Percentiles rank a stretch among this genome's conserved stretches.
Evolutionary conservation across 1,139 yeast species (phyloP).

Genomic region (Debaryomyces robertsiae): DNA sequence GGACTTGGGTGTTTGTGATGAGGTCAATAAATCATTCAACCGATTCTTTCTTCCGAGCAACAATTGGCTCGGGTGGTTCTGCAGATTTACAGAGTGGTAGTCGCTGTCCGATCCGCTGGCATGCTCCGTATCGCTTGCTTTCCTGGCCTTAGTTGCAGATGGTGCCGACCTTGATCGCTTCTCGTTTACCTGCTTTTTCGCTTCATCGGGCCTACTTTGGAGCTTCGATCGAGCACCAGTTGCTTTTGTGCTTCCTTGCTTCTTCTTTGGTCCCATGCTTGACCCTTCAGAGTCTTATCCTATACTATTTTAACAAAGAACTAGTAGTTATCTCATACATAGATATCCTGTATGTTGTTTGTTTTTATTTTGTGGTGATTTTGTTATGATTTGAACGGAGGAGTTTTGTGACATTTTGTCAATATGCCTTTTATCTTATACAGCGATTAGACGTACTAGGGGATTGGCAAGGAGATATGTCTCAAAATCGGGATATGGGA

Average conservation of each 20-base stretch:
- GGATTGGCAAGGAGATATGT: not conserved
- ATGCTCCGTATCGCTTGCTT: conserved; percentile 3
- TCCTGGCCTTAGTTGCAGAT: not conserved
- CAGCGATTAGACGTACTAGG: not conserved
- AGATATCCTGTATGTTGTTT: conserved; percentile 18
- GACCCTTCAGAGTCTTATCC: conserved; percentile 1
- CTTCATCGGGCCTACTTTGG: conserved; percentile 3
- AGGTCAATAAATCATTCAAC: conserved; percentile 29
- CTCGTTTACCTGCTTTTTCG: conserved; percentile 6
- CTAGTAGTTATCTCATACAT: conserved; percentile 5
- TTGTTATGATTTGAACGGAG: conserved; percentile 10
- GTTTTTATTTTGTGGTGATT: conserved; percentile 15
- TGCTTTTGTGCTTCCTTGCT: conserved; percentile 9
- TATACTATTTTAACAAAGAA: conserved; percentile 1
- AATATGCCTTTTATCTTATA: too few species aligned
- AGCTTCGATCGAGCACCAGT: conserved; percentile 7
- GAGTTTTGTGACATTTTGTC: conserved; percentile 11
- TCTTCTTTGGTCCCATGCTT: conserved; percentile 19
- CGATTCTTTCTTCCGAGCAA: conserved; percentile 27
- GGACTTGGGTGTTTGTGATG: conserved; percentile 15
- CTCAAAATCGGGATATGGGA: not conserved
- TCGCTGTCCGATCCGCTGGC: conserved; percentile 5
- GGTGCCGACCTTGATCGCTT: conserved; percentile 5
- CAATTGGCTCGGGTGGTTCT: conserved; percentile 13
- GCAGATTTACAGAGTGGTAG: conserved; percentile 12